phyloP scores from a whole-genome alignment of 1,284 basidiomycete species.

The Melanopsichium pennsylvanicum region DNA sequence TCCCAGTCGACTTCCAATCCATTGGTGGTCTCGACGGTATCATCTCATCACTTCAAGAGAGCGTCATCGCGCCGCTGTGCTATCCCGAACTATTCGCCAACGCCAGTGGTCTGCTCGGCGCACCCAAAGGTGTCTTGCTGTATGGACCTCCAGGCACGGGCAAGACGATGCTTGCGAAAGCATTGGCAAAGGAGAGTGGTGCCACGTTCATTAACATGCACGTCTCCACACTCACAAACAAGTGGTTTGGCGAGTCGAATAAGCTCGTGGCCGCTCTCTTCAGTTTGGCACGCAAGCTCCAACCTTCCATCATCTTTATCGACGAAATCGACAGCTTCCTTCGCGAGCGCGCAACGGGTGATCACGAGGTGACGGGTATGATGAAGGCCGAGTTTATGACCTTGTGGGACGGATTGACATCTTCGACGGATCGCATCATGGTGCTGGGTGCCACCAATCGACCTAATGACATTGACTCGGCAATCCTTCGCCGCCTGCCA shows the following conservation, averaged over 20 bases:
- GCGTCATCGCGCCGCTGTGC: conserved; percentile 92
- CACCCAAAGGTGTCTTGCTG: conserved; percentile 70
- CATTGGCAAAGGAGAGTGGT: conserved; percentile 79
- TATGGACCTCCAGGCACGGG: conserved; percentile 67
- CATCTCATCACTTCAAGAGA: conserved; percentile 88
- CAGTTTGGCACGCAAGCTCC: conserved; percentile 77
- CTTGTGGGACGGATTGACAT: conserved; percentile 96
- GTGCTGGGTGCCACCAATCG: conserved; percentile 96
- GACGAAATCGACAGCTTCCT: conserved; percentile 89
- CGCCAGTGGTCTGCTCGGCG: conserved; percentile 70
- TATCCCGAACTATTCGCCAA: conserved; percentile 85
- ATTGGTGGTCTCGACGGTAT: conserved; percentile 96
- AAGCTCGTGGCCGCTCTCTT: conserved; percentile 87
- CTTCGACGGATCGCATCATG: conserved; percentile 79
- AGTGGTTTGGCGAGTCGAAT: conserved; percentile 97
- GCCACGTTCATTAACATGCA: conserved; percentile 80
- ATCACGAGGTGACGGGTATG: conserved; percentile 98
- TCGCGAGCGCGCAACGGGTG: conserved; percentile 81
- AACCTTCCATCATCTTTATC: conserved; percentile 81
- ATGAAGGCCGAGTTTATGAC: conserved; percentile 99
- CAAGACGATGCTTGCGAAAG: conserved; percentile 69
- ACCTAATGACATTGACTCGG: conserved; percentile 92
- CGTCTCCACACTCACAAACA: conserved; percentile 69
- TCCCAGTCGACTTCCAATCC: conserved; percentile 70
- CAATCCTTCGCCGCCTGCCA: conserved; percentile 94